phyloP scores from a whole-genome alignment of 371 early-diverging fungal species.

The Saksenaea vasiformis region DNA sequence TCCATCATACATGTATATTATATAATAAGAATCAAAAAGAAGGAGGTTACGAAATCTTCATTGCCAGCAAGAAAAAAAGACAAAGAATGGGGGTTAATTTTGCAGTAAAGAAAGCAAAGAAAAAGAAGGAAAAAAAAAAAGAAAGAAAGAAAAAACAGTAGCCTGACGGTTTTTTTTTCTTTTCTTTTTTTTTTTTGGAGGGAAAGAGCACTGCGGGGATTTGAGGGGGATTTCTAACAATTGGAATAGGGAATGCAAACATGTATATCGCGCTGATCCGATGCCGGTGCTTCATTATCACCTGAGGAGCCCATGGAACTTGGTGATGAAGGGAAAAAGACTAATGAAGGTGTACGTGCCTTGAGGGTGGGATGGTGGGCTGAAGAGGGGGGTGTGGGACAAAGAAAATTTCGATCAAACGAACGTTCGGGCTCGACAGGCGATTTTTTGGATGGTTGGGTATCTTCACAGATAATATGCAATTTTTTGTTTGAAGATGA shows the following conservation, averaged over 20 bases:
- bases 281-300: constrained; percentile 2
- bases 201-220: background rate
- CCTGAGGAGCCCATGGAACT: constrained; percentile 34
- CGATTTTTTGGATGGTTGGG: background rate
- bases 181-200: no score
- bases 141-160: constrained; percentile 7
- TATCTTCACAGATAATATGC: constrained; percentile 19
- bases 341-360: constrained; percentile 27
- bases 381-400: constrained; percentile 20
- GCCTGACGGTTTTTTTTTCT: no score
- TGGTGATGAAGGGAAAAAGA: constrained; percentile 44
- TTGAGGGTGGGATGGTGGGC: constrained; percentile 14
- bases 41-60: background rate
- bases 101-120: no score
- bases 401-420: constrained; percentile 14
- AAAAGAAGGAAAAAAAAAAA: constrained; percentile 11
- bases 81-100: constrained; percentile 1
- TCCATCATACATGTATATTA: background rate
- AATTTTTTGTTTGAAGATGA: no score
- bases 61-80: constrained; percentile 10
- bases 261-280: background rate
- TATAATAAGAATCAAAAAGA: background rate
- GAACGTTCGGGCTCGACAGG: constrained; percentile 2
- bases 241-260: constrained; percentile 6
- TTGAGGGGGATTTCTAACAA: background rate